phyloP scores from a whole-genome alignment of 768 basidiomycete genomes.

The Podaxis sp. region DNA sequence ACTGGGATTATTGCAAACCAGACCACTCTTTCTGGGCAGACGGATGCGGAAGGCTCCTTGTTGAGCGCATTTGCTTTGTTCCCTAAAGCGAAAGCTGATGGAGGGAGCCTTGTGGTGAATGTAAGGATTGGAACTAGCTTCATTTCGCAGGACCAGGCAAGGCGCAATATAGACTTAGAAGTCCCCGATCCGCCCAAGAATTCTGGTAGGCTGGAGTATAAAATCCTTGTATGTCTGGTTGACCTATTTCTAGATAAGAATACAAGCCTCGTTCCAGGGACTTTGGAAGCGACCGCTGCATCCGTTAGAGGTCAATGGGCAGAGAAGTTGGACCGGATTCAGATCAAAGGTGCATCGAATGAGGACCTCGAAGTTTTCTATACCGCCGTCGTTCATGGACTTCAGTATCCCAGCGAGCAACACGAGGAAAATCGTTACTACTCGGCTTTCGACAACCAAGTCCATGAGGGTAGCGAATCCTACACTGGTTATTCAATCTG shows the following conservation, averaged over 20 bases:
- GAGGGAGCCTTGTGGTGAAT: slow-evolving; percentile 30
- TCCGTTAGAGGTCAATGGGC: slow-evolving; percentile 48
- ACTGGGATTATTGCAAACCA: slow-evolving; percentile 15
- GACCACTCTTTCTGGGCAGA: slow-evolving; percentile 4
- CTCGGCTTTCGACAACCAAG: slow-evolving; percentile 65
- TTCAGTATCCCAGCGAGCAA: slow-evolving; percentile 77
- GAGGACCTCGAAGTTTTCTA: slow-evolving; percentile 40
- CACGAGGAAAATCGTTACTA: slow-evolving; percentile 64
- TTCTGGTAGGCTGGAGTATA: not conserved
- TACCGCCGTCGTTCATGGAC: slow-evolving; percentile 58
- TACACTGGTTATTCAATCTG: slow-evolving; percentile 81
- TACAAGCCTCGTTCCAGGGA: slow-evolving; percentile 5
- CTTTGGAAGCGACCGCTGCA: slow-evolving; percentile 49
- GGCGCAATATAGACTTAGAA: slow-evolving; percentile 39
- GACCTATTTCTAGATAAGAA: not conserved
- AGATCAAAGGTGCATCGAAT: slow-evolving; percentile 24
- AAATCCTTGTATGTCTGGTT: not conserved
- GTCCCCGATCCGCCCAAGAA: slow-evolving; percentile 18
- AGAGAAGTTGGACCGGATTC: slow-evolving; percentile 51
- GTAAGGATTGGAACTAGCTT: slow-evolving; percentile 71
- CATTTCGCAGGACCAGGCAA: slow-evolving; percentile 65
- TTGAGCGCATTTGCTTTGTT: slow-evolving; percentile 52
- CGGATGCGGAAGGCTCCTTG: slow-evolving; percentile 33
- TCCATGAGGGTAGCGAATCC: slow-evolving; percentile 55
- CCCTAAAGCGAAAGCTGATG: slow-evolving; percentile 14